Evolutionary conservation across 352 stramenopile species (phyloP).

Genomic region (Phytophthora constricta): DNA sequence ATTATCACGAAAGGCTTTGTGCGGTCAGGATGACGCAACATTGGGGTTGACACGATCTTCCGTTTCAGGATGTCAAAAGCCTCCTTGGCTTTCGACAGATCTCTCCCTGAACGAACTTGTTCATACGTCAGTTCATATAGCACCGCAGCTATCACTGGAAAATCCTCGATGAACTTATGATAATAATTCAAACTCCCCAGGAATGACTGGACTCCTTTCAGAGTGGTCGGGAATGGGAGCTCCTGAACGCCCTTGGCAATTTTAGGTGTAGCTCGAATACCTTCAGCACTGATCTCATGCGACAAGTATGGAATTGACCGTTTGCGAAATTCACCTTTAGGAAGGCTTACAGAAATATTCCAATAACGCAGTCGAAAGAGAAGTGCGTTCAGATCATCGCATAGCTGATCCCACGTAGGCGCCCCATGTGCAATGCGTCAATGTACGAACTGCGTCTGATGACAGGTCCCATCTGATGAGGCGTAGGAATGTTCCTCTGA

Average conservation of each 20-base stretch:
- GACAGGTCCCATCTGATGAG: not conserved
- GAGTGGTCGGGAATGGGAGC: not conserved
- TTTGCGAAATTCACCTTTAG: slow-evolving; percentile 31
- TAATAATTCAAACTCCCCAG: not conserved
- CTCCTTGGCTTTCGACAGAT: not conserved
- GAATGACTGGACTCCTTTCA: not conserved
- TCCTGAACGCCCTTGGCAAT: not conserved
- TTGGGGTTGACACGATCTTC: slow-evolving; percentile 5
- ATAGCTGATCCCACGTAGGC: slow-evolving; percentile 17
- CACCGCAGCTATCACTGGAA: not conserved
- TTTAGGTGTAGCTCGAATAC: slow-evolving; percentile 6
- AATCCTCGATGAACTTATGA: not conserved
- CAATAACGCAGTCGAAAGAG: slow-evolving; percentile 19
- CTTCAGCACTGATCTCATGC: slow-evolving; percentile 8
- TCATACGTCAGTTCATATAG: not conserved
- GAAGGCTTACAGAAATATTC: slow-evolving; percentile 28
- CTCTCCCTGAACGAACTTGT: not conserved
- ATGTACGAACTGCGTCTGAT: slow-evolving; percentile 33
- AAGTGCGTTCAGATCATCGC: slow-evolving; percentile 10
- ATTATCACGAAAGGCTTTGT: slow-evolving; percentile 6
- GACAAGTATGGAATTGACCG: slow-evolving; percentile 17
- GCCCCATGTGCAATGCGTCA: slow-evolving; percentile 23
- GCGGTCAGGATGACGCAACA: slow-evolving; percentile 12
- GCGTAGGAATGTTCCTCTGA: not conserved
- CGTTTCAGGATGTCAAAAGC: slow-evolving; percentile 14